Conservation (phyloP, 371 early-diverging fungal species). For the Mucor sp. region DNA sequence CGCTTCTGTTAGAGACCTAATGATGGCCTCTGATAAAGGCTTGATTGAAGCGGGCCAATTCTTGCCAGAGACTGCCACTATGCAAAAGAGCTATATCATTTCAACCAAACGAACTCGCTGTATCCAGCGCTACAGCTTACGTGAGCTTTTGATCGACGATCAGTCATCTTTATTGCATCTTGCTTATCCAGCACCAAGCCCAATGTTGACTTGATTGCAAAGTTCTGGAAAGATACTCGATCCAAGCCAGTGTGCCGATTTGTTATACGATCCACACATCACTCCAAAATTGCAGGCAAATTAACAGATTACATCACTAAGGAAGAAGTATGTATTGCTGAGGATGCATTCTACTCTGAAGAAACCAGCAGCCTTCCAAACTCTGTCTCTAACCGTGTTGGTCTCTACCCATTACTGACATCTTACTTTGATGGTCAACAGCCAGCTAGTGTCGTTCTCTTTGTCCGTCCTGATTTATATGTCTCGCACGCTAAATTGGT, state of each 20-base stretch:
- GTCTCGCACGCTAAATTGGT: slow-evolving; percentile 17
- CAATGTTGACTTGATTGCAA: not conserved
- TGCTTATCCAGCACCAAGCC: not conserved
- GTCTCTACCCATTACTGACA: not conserved
- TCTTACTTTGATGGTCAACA: not conserved
- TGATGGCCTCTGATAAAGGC: slow-evolving; percentile 18
- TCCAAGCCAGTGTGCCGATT: slow-evolving; percentile 12
- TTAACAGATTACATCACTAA: slow-evolving; percentile 6
- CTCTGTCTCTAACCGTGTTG: slow-evolving; percentile 11
- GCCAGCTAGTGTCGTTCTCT: slow-evolving; percentile 3
- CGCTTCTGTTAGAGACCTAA: not conserved
- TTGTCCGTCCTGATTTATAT: slow-evolving; percentile 22
- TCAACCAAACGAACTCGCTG: not conserved
- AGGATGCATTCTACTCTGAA: slow-evolving; percentile 16
- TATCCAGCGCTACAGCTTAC: slow-evolving; percentile 1
- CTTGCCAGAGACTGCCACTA: slow-evolving; percentile 12
- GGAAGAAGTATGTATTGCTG: slow-evolving; percentile 10
- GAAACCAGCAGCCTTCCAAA: slow-evolving; percentile 7
- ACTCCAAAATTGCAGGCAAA: not conserved
- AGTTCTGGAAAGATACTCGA: slow-evolving; percentile 12
- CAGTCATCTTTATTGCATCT: slow-evolving; percentile 5
- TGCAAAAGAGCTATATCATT: slow-evolving; percentile 8
- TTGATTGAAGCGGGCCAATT: slow-evolving; percentile 18
- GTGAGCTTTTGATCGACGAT: not conserved
- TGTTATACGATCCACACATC: slow-evolving; percentile 15